Evolutionary conservation across 768 basidiomycete genomes (phyloP).

Genomic region (Trametes elegans): DNA sequence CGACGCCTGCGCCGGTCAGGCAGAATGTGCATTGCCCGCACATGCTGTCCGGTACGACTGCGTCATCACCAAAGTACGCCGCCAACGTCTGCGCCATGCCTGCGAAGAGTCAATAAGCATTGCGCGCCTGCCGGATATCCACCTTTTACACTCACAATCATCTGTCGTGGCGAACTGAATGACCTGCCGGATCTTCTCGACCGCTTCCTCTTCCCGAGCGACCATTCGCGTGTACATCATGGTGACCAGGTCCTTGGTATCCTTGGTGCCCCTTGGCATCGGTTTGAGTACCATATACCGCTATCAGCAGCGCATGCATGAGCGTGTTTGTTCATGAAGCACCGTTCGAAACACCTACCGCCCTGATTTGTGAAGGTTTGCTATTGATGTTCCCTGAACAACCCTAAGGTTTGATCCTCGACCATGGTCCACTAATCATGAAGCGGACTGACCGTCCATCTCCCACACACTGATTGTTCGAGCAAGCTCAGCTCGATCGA

Average conservation of each 20-base stretch:
- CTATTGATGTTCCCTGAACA: slow-evolving; percentile 30
- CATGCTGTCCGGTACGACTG: slow-evolving; percentile 38
- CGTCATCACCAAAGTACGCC: slow-evolving; percentile 42
- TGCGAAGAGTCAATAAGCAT: slow-evolving; percentile 16
- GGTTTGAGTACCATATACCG: slow-evolving; percentile 36
- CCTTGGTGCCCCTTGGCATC: slow-evolving; percentile 34
- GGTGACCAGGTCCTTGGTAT: slow-evolving; percentile 34
- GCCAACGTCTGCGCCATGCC: slow-evolving; percentile 43
- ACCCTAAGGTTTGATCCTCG: not conserved
- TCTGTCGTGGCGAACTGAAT: slow-evolving; percentile 37
- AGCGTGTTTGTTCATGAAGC: not conserved
- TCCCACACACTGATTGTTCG: slow-evolving; percentile 41
- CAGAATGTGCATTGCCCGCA: slow-evolving; percentile 47
- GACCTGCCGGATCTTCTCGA: slow-evolving; percentile 39
- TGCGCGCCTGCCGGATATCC: not conserved
- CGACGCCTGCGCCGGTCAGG: slow-evolving; percentile 32
- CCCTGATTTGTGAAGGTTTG: slow-evolving; percentile 40
- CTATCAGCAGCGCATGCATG: slow-evolving; percentile 16
- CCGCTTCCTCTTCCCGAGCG: slow-evolving; percentile 40
- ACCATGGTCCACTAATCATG: not conserved
- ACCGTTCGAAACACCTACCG: slow-evolving; percentile 23
- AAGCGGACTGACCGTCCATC: slow-evolving; percentile 27
- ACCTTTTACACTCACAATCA: slow-evolving; percentile 32
- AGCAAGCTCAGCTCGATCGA: slow-evolving; percentile 35
- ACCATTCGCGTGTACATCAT: slow-evolving; percentile 38